Conservation (phyloP, 257 asterid species). For the Plectranthus barbatus region DNA sequence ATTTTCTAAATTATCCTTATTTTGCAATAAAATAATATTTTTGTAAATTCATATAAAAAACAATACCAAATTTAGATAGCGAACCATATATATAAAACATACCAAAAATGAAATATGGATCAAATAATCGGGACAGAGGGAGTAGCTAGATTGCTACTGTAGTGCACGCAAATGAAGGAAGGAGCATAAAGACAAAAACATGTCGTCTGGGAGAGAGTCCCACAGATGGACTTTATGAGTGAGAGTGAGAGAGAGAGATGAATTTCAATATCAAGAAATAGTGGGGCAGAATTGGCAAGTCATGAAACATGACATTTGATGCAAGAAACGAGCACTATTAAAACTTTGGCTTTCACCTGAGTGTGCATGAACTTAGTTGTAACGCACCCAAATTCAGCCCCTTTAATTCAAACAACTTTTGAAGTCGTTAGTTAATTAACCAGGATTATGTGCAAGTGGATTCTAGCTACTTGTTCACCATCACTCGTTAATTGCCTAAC, state of each 20-base stretch:
- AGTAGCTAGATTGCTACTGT: too few species aligned
- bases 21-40: too few species aligned
- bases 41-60: too few species aligned
- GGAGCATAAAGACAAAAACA: background rate
- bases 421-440: background rate
- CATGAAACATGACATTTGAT: conserved; percentile 16
- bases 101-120: too few species aligned
- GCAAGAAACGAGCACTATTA: background rate
- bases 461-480: background rate
- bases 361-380: conserved; percentile 32
- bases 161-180: too few species aligned
- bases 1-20: too few species aligned
- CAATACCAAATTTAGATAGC: too few species aligned
- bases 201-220: conserved; percentile 17
- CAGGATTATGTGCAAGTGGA: conserved; percentile 10
- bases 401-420: conserved; percentile 11
- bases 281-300: conserved; percentile 1
- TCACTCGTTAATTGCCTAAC: background rate
- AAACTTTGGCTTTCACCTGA: conserved; percentile 9
- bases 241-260: background rate
- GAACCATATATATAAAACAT: too few species aligned
- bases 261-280: background rate
- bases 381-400: conserved; percentile 8
- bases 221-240: background rate
- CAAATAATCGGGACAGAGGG: too few species aligned